Conservation (phyloP, 768 basidiomycete species). For the Serendipita sp. region DNA sequence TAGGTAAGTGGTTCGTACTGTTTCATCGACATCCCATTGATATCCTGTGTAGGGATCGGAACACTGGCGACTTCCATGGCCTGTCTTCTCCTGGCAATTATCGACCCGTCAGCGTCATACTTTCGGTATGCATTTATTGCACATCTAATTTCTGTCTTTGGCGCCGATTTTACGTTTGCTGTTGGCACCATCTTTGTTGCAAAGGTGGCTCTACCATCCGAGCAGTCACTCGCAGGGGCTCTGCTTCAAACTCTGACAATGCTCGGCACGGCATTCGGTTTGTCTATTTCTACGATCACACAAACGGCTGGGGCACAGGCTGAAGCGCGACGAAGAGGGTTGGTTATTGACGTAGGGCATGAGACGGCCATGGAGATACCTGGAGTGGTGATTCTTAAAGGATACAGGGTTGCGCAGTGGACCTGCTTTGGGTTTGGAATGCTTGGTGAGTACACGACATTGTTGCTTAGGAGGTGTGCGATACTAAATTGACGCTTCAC, state of each 20-base stretch:
- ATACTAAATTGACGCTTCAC: not conserved
- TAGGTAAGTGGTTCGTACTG: constrained; percentile 26
- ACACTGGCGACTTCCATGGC: constrained; percentile 41
- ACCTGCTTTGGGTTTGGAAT: constrained; percentile 42
- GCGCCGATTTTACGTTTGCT: constrained; percentile 63
- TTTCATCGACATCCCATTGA: no score
- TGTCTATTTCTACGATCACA: constrained; percentile 56
- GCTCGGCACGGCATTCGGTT: constrained; percentile 50
- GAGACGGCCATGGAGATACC: constrained; percentile 19
- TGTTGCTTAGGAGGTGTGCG: not conserved
- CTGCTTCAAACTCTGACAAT: constrained; percentile 64
- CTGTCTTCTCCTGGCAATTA: constrained; percentile 50
- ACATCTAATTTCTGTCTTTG: constrained; percentile 45
- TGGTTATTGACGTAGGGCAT: constrained; percentile 15
- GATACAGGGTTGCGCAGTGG: constrained; percentile 55
- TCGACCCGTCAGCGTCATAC: constrained; percentile 37
- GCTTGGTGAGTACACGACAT: constrained; percentile 26
- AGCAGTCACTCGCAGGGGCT: constrained; percentile 61
- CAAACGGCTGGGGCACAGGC: constrained; percentile 35
- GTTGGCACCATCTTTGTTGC: constrained; percentile 61
- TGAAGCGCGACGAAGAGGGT: constrained; percentile 20
- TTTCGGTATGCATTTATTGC: constrained; percentile 68
- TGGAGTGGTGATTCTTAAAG: constrained; percentile 26
- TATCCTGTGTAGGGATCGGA: constrained; percentile 27
- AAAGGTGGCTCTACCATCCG: constrained; percentile 44